Evolutionary conservation across 2,329 filamentous ascomycete species (phyloP), one percentile per base, ranked within the genome.

Genomic region (Diaporthe amygdali): DNA sequence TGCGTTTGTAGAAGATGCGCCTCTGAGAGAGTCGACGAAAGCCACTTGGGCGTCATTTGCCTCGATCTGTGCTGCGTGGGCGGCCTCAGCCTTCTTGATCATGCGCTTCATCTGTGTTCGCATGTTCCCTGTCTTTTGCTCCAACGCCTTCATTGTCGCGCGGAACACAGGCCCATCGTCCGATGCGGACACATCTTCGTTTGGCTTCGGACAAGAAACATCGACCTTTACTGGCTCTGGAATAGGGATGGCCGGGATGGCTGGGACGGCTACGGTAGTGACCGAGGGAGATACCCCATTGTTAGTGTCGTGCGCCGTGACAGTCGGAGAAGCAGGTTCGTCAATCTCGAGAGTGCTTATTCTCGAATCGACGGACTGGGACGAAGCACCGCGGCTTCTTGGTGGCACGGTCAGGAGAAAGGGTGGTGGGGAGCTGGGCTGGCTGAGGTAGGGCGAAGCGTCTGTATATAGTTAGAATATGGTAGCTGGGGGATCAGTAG

Each of bases 91-190:
- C 78, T 92, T 94, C 79, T 96, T 97, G 75, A 99, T 85, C 9
- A 99, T 93, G 78, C 96, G 97, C 82, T 99, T 99, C 91, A 98
- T 98, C 76, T 96, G 94, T 27, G 90, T 87, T 71, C 95, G 92
- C 93, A 99, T 96, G 76, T 93, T 97, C 52, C 95, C 94, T 0
- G 96, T 99, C 85, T 97, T 98, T 79, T 97, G 95, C 81, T 99
- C 96, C 34, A 98, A 84, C 0, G 95, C 93, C 80, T 98, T 98
- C 87, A 99, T 97, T 0, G 96, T 98, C 22, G 96, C 97, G 74
- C 97, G 91, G 83, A 99, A 99, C 1, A 99, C 87, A 0, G 97
- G 96, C 0, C 96, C 96, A 82, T 99, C 96, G 76, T 98, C 96
- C 27, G 93, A 92, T 27, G 93, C 89, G 72, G 92, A 91, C 82